Base-by-base conservation (phyloP, 139 green algal species). In the Chlamydomonas asymmetrica region DNA sequence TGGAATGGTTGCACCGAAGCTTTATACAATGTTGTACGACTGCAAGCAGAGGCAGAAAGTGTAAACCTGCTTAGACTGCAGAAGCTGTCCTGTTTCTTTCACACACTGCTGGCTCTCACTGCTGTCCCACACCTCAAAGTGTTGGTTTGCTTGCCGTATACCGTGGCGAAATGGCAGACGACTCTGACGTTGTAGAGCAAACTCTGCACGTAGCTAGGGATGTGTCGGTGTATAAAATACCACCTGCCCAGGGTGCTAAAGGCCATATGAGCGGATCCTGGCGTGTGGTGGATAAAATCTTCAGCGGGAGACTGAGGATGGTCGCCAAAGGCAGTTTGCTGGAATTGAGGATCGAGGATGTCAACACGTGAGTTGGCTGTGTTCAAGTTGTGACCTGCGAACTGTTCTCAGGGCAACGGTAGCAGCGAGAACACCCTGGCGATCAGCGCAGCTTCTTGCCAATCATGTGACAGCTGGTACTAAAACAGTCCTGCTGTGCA, bases 341-440 rank as follows among this genome's bases (percentile, higher is more conserved):
- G 7, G 88, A 94, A 69, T 49, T 96, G 0, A 66, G 82, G 2
- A 56, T 96, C 27, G 88, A 94, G 56, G 86, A 93, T 32, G 25
- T 66, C 4, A 62, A 54, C 49, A 92, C 31, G 85, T 89, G 62
- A 34, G 71, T 5, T 18, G 16, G 2, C 31, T 18, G n/a, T n/a
- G 16, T 49, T 27, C 39, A 52, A 10, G 18, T 16, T 52, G 13
- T 52, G 45, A 10, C 45, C 45, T 52, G 45, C 45, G 18, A 52
- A 10, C 45, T 16, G 13, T 52, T 52, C 13, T 16, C 13, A 52
- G 13, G 13, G 18, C 45, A 52, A n/a, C n/a, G 13, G 18, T 25
- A 10, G 18, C 45, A 52, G 13, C 45, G 45, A 16, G 13, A 52
- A 10, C 45, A 52, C 45, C 45, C 45, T 13, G 13, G 13, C 45